A percentile compares a stretch with the other conserved stretches of the same genome.
phyloP scores from a whole-genome alignment of 1,284 basidiomycete species.

The Malassezia cuniculi region DNA sequence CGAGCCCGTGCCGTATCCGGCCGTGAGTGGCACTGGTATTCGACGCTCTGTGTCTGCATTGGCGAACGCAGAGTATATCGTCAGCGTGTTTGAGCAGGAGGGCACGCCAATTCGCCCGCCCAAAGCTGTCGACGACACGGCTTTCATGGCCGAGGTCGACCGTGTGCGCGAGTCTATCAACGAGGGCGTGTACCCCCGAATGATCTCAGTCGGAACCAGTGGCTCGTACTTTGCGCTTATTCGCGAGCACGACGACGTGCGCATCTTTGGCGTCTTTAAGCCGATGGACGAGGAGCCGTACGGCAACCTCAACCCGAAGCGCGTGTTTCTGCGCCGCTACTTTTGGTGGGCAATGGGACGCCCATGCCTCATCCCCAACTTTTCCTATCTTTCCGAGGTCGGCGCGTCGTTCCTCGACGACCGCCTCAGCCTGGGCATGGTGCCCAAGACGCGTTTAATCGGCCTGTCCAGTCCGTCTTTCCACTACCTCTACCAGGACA shows the following conservation, averaged over 20 bases:
- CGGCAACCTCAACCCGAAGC: conserved; percentile 42
- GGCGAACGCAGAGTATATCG: conserved; percentile 6
- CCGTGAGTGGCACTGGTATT: too few species aligned
- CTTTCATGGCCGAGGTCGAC: conserved; percentile 20
- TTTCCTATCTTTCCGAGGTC: conserved; percentile 53
- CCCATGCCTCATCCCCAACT: conserved; percentile 41
- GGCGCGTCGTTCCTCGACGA: conserved; percentile 73
- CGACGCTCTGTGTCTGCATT: too few species aligned
- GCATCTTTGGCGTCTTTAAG: conserved; percentile 39
- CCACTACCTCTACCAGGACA: conserved; percentile 33
- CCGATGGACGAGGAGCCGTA: conserved; percentile 44
- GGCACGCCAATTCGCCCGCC: not conserved
- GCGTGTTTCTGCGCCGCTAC: conserved; percentile 40
- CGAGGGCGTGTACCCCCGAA: conserved; percentile 33
- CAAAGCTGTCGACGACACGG: conserved; percentile 2
- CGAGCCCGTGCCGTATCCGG: too few species aligned
- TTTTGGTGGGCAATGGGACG: conserved; percentile 45
- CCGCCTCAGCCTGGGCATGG: conserved; percentile 62
- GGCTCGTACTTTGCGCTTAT: conserved; percentile 39
- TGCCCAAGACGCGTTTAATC: conserved; percentile 71
- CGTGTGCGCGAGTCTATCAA: conserved; percentile 28
- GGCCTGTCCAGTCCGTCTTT: conserved; percentile 54
- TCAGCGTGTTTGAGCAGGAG: conserved; percentile 17
- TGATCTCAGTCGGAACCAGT: conserved; percentile 38
- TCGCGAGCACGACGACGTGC: conserved; percentile 1